These are phyloP conservation scores for Passiflora organensis DNA, from an alignment of 345 rosid species.

Conservation along the genomic window DNA sequence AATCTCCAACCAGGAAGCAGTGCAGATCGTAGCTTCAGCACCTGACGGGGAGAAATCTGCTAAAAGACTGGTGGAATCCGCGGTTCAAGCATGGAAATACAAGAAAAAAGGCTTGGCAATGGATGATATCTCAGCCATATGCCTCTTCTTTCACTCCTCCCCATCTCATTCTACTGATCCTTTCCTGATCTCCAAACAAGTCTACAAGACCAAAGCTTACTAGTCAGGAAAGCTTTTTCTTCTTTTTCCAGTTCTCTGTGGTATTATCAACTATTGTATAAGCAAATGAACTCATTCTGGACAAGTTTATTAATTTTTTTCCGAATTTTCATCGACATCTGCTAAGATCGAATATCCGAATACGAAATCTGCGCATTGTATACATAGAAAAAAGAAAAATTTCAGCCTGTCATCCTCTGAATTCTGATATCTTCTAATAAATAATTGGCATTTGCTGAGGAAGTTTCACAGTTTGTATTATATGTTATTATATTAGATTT, in stretches of 20 bases:
- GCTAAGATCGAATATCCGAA: no score
- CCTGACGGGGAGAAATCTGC: conserved; percentile 56
- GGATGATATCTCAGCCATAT: conserved; percentile 85
- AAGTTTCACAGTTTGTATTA: no score
- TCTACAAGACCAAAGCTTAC: background rate
- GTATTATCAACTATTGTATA: background rate
- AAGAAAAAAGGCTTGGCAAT: conserved; percentile 60
- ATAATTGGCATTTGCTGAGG: no score
- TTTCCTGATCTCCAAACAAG: conserved; percentile 8
- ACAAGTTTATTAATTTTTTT: no score
- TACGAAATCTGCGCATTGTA: no score
- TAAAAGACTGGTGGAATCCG: conserved; percentile 62
- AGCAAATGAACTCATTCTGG: no score
- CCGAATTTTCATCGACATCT: no score
- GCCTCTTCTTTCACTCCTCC: conserved; percentile 59
- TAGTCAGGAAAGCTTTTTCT: no score
- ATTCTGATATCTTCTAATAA: no score
- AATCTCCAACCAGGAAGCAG: conserved; percentile 72
- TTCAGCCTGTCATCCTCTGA: no score
- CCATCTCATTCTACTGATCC: conserved; percentile 1
- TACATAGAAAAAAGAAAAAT: no score
- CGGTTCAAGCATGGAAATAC: conserved; percentile 61
- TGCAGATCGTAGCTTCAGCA: conserved; percentile 52
- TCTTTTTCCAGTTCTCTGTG: background rate
- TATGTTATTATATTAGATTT: no score